phyloP scores from a whole-genome alignment of 805 yeast genomes.

The Komagataella mondaviorum region DNA sequence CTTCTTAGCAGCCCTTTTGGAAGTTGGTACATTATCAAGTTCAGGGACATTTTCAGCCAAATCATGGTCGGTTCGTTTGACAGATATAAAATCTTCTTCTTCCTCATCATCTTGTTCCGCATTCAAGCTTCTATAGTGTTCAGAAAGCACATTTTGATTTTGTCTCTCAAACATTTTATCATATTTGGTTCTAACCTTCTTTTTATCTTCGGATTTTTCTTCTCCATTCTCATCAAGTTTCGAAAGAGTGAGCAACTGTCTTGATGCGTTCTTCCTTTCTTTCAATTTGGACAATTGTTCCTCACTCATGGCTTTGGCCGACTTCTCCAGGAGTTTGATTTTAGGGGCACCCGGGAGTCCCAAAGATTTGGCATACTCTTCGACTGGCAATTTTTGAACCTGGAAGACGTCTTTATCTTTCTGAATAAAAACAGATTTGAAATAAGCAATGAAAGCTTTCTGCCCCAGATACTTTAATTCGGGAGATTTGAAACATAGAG shows the following conservation, averaged over 20 bases:
- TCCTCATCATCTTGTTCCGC: conserved; percentile 40
- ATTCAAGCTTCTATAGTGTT: conserved; percentile 72
- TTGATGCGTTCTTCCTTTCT: conserved; percentile 69
- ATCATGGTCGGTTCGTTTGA: conserved; percentile 68
- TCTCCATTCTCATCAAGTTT: conserved; percentile 58
- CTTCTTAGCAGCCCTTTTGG: conserved; percentile 74
- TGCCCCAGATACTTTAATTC: conserved; percentile 88
- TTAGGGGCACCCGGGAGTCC: conserved; percentile 97
- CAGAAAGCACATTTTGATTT: conserved; percentile 84
- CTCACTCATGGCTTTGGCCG: conserved; percentile 23
- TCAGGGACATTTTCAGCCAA: conserved; percentile 58
- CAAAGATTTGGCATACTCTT: conserved; percentile 72
- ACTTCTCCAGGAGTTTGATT: conserved; percentile 50
- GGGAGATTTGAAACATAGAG: conserved; percentile 83
- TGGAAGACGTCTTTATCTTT: conserved; percentile 80
- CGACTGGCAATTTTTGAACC: conserved; percentile 63
- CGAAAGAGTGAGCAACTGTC: conserved; percentile 47
- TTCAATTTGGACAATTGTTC: conserved; percentile 32
- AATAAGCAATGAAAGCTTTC: conserved; percentile 88
- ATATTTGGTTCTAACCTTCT: conserved; percentile 66
- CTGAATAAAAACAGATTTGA: conserved; percentile 73
- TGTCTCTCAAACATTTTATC: conserved; percentile 93
- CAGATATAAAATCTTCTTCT: conserved; percentile 70
- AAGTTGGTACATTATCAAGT: conserved; percentile 42
- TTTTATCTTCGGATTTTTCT: conserved; percentile 20